Conservation (phyloP, 768 basidiomycete species). For the Russula griseocarnosa region DNA sequence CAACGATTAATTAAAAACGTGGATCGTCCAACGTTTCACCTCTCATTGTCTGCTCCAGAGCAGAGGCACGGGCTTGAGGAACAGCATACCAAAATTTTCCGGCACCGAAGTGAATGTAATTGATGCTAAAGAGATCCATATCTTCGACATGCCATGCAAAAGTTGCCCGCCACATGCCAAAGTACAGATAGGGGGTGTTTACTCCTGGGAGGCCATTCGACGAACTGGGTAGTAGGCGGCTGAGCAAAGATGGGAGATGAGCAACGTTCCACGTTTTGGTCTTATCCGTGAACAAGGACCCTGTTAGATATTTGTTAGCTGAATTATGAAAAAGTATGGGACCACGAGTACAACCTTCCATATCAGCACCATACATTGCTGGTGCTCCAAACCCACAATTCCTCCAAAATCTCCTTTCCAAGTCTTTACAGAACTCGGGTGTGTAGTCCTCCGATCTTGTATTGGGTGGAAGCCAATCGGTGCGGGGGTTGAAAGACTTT, state of each 20-base stretch:
- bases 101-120: slow-evolving; percentile 97
- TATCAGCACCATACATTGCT: slow-evolving; percentile 98
- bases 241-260: slow-evolving; percentile 78
- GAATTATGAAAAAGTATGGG: neutral
- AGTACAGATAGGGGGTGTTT: slow-evolving; percentile 96
- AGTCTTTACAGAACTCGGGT: slow-evolving; percentile 76
- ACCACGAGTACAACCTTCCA: slow-evolving; percentile 58
- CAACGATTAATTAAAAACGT: neutral
- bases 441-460: slow-evolving; percentile 79
- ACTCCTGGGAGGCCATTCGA: slow-evolving; percentile 83
- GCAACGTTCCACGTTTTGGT: slow-evolving; percentile 94
- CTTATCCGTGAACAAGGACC: slow-evolving; percentile 67
- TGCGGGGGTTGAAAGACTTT: slow-evolving; percentile 62
- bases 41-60: slow-evolving; percentile 87
- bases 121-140: slow-evolving; percentile 98
- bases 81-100: slow-evolving; percentile 97
- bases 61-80: slow-evolving; percentile 76
- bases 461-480: slow-evolving; percentile 75
- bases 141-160: slow-evolving; percentile 99
- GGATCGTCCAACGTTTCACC: slow-evolving; percentile 43
- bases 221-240: slow-evolving; percentile 67
- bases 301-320: slow-evolving; percentile 32
- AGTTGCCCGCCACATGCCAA: slow-evolving; percentile 98
- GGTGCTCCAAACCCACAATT: slow-evolving; percentile 83
- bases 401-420: slow-evolving; percentile 91